A percentile compares a stretch with the other conserved stretches of the same genome.
phyloP scores from a whole-genome alignment of 2,329 filamentous ascomycete genomes.

The Ustulina deusta region DNA sequence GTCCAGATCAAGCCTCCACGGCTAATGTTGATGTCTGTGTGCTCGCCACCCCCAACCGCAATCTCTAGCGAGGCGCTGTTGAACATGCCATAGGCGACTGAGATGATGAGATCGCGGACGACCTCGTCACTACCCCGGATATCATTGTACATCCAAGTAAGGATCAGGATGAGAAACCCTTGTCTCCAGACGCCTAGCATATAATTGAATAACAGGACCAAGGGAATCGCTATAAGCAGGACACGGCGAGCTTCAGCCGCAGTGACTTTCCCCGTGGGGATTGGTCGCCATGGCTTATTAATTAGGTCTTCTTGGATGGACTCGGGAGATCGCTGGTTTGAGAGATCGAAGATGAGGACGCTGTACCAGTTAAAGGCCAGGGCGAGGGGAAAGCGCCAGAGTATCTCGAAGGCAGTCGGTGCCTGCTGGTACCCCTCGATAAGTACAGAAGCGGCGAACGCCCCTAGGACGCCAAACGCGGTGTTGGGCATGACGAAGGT shows the following conservation, averaged over 20 bases:
- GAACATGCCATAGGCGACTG: constrained; percentile 44
- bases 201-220: constrained; percentile 41
- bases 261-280: constrained; percentile 43
- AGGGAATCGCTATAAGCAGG: constrained; percentile 44
- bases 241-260: constrained; percentile 42
- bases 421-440: constrained; percentile 33
- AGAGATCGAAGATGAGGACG: constrained; percentile 49
- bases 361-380: constrained; percentile 46
- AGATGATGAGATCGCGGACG: constrained; percentile 43
- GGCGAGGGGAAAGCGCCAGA: constrained; percentile 34
- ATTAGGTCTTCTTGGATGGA: constrained; percentile 49
- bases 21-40: constrained; percentile 34
- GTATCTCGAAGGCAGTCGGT: constrained; percentile 32
- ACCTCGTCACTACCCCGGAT: constrained; percentile 45
- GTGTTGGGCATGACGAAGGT: constrained; percentile 51
- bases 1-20: constrained; percentile 41
- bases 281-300: constrained; percentile 51
- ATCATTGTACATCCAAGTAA: constrained; percentile 48
- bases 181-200: constrained; percentile 42
- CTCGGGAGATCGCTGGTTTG: constrained; percentile 48
- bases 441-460: constrained; percentile 41
- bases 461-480: constrained; percentile 51
- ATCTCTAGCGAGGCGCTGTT: constrained; percentile 44
- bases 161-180: constrained; percentile 40
- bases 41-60: constrained; percentile 40